Evolutionary conservation across 208 protist species (phyloP), one percentile per base, ranked within the genome.

Genomic region (Strigomonas culicis): DNA sequence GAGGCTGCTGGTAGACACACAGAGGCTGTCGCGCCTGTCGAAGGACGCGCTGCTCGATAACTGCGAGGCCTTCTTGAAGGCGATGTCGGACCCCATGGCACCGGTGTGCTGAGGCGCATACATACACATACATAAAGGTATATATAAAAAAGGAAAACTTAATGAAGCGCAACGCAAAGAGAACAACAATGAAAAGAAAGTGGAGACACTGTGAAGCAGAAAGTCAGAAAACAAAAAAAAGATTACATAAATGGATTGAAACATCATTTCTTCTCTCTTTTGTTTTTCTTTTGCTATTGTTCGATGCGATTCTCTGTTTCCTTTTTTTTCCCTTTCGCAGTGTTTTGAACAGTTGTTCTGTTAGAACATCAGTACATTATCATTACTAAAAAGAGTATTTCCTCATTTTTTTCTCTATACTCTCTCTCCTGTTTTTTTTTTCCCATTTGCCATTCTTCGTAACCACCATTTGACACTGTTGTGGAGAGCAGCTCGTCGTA

Each of bases 271-370:
- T 25, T n/a, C 43, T 55, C 49, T 31, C 56, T 6, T 53, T 59
- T 44, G 30, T 49, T 22, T 65, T 43, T 62, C 57, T 62, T 57
- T 30, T 30, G 39, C 52, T 3, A 32, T 66, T 46, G 4, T 32
- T 32, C 34, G 19, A 10, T n/a, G 25, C 24, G 22, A 6, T 25
- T 47, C 17, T 66, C 27, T 56, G 43, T 66, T 36, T 32, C 27
- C 32, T 46, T 55, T 57, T 57, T 32, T 1, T 51, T 51, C 21
- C n/a, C 46, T n/a, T 51, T 25, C 46, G 4, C 22, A 24, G 11
- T 51, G 7, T 27, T 25, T 19, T 51, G 7, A 6, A 6, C 19
- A 24, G 11, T 51, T n/a, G 8, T 41, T 13, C 13, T 41, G 8
- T 13, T 41, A 6, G 36, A 17, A 6, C 6, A 13, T 13, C 36